Percentiles rank a stretch among this genome's conserved stretches.
Conservation (phyloP, 768 basidiomycete genomes). For the Pleurotus cornucopiae region DNA sequence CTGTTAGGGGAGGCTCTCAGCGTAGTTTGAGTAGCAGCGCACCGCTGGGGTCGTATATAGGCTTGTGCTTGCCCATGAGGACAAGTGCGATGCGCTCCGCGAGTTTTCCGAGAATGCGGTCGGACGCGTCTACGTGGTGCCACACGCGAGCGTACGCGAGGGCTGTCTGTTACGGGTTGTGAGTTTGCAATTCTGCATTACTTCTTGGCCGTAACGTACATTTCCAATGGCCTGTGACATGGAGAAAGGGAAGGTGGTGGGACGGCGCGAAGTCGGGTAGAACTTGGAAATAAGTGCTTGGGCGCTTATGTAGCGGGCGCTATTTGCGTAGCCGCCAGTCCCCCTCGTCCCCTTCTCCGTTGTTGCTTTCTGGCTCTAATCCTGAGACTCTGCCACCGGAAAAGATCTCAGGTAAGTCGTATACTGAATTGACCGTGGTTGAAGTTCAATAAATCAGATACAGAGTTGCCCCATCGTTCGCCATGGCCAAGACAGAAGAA, state of each 20-base stretch:
- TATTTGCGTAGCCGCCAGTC: too few relatives aligned
- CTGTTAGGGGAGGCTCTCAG: not conserved
- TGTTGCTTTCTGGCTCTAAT: not conserved
- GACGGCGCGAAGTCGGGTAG: too few relatives aligned
- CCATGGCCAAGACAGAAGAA: slow-evolving; percentile 1
- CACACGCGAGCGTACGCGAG: slow-evolving; percentile 94
- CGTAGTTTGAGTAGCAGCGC: slow-evolving; percentile 20
- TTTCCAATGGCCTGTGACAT: slow-evolving; percentile 87
- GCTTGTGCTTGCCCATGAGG: slow-evolving; percentile 99
- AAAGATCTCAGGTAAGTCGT: too few relatives aligned
- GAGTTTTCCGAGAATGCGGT: slow-evolving; percentile 90
- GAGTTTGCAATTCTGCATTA: not conserved
- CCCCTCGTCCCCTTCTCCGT: not conserved
- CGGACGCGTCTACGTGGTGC: slow-evolving; percentile 92
- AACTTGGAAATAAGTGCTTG: too few relatives aligned
- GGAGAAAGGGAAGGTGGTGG: slow-evolving; percentile 6
- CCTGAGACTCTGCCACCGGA: too few relatives aligned
- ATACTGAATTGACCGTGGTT: too few relatives aligned
- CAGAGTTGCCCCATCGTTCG: too few relatives aligned
- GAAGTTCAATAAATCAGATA: too few relatives aligned
- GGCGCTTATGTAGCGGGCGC: too few relatives aligned
- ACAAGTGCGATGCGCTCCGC: slow-evolving; percentile 92
- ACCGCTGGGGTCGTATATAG: slow-evolving; percentile 92
- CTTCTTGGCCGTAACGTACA: slow-evolving; percentile 36
- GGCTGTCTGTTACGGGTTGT: slow-evolving; percentile 61